phyloP scores from a whole-genome alignment of 2,329 filamentous ascomycete species.

The Venturiaceae sp. region DNA sequence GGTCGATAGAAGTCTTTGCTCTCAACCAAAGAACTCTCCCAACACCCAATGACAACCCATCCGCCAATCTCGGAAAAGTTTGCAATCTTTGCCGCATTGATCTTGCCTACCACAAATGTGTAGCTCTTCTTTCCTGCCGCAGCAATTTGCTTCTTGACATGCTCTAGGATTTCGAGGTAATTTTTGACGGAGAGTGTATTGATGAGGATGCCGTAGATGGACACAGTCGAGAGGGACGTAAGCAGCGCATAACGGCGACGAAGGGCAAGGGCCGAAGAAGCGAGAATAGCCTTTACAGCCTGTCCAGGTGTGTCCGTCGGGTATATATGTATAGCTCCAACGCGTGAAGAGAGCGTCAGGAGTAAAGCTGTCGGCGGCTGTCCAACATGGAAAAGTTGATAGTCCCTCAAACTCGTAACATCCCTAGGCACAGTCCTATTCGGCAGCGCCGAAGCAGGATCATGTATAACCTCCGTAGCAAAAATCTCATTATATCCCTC shows the following conservation, averaged over 20 bases:
- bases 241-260: constrained; percentile 83
- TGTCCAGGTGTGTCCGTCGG: constrained; percentile 17
- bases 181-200: constrained; percentile 91
- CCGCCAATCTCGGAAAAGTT: constrained; percentile 94
- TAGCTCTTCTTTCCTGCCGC: constrained; percentile 88
- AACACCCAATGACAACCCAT: constrained; percentile 96
- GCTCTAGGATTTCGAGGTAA: constrained; percentile 71
- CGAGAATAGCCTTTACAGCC: constrained; percentile 27
- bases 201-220: constrained; percentile 87
- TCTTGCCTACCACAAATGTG: constrained; percentile 90
- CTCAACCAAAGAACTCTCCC: constrained; percentile 90
- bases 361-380: constrained; percentile 73
- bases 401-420: constrained; percentile 47
- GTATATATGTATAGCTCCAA: constrained; percentile 70
- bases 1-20: constrained; percentile 82
- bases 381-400: constrained; percentile 77
- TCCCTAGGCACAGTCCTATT: constrained; percentile 62
- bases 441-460: constrained; percentile 72
- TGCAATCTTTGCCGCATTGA: constrained; percentile 90
- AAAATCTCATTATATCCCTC: constrained; percentile 63
- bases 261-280: constrained; percentile 39
- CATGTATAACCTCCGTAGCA: constrained; percentile 61
- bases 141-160: constrained; percentile 63
- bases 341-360: constrained; percentile 75
- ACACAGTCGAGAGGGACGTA: constrained; percentile 66